These are phyloP conservation scores for Fabrea salina DNA, from an alignment of 169 alveolate genomes.

Conservation along the genomic window DNA sequence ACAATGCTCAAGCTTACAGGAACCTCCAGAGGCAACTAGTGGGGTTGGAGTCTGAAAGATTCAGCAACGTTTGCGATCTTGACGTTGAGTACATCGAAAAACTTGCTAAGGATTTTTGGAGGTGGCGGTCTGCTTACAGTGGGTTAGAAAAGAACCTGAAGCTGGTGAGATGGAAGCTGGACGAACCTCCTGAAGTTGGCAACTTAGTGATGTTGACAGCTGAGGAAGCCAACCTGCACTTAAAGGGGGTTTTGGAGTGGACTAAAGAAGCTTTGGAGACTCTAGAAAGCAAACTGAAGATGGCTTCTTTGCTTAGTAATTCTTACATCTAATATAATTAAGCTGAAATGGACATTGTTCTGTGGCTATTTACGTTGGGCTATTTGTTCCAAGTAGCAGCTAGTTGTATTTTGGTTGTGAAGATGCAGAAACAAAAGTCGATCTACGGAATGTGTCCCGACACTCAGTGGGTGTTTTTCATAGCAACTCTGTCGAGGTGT, in stretches of 20 bases:
- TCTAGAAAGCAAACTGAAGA: background rate
- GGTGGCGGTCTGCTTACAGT: background rate
- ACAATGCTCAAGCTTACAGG: background rate
- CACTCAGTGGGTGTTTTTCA: slow-evolving; percentile 51
- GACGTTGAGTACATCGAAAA: slow-evolving; percentile 26
- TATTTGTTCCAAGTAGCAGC: slow-evolving; percentile 60
- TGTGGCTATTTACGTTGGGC: slow-evolving; percentile 60
- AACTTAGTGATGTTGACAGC: background rate
- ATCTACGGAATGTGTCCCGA: slow-evolving; percentile 70
- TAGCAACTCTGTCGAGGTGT: slow-evolving; percentile 59
- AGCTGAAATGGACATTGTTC: slow-evolving; percentile 47
- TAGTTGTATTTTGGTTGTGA: slow-evolving; percentile 50
- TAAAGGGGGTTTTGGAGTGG: background rate
- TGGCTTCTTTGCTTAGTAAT: too few relatives aligned
- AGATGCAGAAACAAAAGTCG: slow-evolving; percentile 48
- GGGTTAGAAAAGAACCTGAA: background rate
- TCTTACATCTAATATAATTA: background rate
- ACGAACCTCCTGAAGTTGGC: background rate
- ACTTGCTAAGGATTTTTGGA: slow-evolving; percentile 6
- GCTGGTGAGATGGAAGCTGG: background rate
- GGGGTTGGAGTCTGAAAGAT: background rate
- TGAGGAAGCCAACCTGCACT: background rate
- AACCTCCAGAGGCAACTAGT: too few relatives aligned
- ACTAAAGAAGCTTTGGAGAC: background rate
- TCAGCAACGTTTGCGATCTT: background rate